Percentiles rank a stretch among this genome's conserved stretches.
These are phyloP conservation scores for Lojkania enalia DNA, from an alignment of 2,329 filamentous ascomycete species.

Conservation along the genomic window DNA sequence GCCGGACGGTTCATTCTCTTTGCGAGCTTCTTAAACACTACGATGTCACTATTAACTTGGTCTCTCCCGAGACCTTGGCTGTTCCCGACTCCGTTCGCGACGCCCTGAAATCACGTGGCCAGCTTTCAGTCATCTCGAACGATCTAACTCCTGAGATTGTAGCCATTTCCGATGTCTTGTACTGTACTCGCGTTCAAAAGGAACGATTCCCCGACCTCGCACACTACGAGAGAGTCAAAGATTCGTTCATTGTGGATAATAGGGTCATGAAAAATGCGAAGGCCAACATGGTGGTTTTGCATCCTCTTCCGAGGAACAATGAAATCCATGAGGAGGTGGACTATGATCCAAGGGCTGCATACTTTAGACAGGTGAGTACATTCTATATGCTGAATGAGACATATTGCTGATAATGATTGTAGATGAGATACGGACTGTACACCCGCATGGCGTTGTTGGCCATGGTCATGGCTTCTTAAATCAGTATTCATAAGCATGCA, in stretches of 20 bases:
- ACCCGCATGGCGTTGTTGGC: constrained; percentile 97
- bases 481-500: constrained; percentile 5
- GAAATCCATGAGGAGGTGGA: constrained; percentile 96
- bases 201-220: constrained; percentile 84
- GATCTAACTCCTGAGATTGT: constrained; percentile 85
- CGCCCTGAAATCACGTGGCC: constrained; percentile 71
- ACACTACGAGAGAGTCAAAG: constrained; percentile 86
- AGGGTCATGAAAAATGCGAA: constrained; percentile 88
- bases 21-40: constrained; percentile 95
- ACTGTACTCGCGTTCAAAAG: constrained; percentile 96
- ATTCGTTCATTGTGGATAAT: constrained; percentile 88
- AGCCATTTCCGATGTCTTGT: constrained; percentile 84
- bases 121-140: constrained; percentile 75
- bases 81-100: constrained; percentile 76
- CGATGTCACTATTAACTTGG: constrained; percentile 90
- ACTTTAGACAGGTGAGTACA: constrained; percentile 92
- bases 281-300: constrained; percentile 90
- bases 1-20: constrained; percentile 91
- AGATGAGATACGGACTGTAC: constrained; percentile 99
- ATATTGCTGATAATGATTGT: constrained; percentile 48
- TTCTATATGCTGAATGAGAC: background rate
- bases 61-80: constrained; percentile 76
- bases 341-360: constrained; percentile 93
- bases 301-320: constrained; percentile 89
- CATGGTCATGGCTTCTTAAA: constrained; percentile 73